A percentile compares a stretch with the other conserved stretches of the same genome.
phyloP scores from a whole-genome alignment of 177 flowering plant genomes.

The Vitis hybrid region DNA sequence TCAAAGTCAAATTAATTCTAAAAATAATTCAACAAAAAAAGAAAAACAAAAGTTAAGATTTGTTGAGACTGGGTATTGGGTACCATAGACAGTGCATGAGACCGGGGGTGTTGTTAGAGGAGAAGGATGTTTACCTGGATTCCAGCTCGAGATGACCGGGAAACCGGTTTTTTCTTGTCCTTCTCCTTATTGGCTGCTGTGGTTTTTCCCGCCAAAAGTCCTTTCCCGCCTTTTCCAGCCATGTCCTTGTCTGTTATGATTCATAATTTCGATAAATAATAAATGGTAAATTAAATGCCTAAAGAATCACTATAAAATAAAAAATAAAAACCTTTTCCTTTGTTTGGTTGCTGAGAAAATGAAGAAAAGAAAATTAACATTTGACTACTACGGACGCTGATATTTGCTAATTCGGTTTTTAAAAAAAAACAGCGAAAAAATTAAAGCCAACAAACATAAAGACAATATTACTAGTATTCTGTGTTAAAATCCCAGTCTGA shows the following conservation, averaged over 20 bases:
- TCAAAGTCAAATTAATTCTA: neutral
- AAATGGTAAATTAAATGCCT: neutral
- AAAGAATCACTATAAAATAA: neutral
- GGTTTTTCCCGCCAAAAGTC: slow-evolving; percentile 81
- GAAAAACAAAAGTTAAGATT: neutral
- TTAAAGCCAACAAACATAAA: no score
- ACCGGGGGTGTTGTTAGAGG: no score
- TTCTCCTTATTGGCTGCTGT: slow-evolving; percentile 64
- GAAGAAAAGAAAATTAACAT: no score
- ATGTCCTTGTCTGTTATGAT: slow-evolving; percentile 25
- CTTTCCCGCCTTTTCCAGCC: slow-evolving; percentile 98
- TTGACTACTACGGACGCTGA: no score
- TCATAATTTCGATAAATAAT: neutral
- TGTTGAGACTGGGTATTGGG: no score
- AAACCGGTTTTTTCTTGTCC: slow-evolving; percentile 77
- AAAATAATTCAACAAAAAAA: neutral
- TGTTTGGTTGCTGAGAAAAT: no score
- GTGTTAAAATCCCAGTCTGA: no score
- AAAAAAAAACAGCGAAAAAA: no score
- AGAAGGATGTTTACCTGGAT: slow-evolving; percentile 61
- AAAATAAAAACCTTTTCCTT: no score
- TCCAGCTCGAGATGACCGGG: slow-evolving; percentile 92
- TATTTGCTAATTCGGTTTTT: no score
- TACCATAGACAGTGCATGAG: no score
- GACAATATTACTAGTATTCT: no score